Conservation (phyloP, 2,329 filamentous ascomycete species). For the Cercospora zeae-maydis region DNA sequence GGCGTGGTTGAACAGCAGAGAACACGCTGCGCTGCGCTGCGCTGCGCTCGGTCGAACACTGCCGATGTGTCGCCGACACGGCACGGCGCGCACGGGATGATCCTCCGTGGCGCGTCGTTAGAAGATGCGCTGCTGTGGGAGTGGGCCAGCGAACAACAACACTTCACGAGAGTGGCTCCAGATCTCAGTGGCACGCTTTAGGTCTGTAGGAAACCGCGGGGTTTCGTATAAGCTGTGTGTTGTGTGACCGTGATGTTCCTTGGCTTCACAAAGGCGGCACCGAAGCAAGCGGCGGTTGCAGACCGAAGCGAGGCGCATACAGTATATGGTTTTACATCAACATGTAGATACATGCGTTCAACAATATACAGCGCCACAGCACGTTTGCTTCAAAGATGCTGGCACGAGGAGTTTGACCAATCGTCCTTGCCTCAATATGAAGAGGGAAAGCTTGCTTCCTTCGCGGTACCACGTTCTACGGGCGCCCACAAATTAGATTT, state of each 20-base stretch:
- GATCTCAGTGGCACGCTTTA: neutral
- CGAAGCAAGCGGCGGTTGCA: neutral
- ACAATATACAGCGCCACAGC: neutral
- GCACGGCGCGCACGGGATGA: neutral
- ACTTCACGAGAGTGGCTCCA: conserved; percentile 7
- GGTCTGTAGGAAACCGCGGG: neutral
- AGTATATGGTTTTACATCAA: neutral
- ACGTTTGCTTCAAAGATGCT: neutral
- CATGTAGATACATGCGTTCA: neutral
- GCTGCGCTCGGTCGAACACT: neutral
- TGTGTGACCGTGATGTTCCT: neutral
- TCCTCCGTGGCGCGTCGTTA: too few species aligned
- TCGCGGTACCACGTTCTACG: neutral
- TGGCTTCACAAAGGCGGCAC: neutral
- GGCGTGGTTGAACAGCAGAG: neutral
- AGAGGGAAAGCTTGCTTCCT: neutral
- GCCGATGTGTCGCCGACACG: neutral
- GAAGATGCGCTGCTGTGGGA: too few species aligned
- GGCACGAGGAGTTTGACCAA: neutral
- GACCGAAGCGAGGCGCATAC: neutral
- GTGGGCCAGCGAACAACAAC: conserved; percentile 5
- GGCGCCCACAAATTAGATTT: neutral
- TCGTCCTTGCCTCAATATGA: neutral
- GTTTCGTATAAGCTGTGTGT: neutral
- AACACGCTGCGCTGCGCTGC: neutral